Percentiles rank a stretch among this genome's conserved stretches.
These are phyloP conservation scores for Botrytis byssoidea DNA, from an alignment of 2,329 filamentous ascomycete species.

Conservation along the genomic window DNA sequence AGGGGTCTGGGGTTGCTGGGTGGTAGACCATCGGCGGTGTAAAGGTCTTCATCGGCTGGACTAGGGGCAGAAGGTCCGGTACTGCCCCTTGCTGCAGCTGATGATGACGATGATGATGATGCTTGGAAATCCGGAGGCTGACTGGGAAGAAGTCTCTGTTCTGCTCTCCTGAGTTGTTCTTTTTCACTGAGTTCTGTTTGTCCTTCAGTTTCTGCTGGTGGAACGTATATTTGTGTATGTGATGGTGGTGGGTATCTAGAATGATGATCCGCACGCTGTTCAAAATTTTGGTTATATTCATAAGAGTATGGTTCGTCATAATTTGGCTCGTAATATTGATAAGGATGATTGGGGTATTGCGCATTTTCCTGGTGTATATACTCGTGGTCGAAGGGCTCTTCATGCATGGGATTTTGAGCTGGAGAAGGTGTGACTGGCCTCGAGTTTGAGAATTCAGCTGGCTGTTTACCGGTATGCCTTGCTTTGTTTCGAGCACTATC, in stretches of 20 bases:
- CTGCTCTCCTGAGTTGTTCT: constrained; percentile 72
- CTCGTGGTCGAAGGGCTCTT: constrained; percentile 26
- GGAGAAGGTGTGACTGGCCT: constrained; percentile 23
- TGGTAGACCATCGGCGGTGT: constrained; percentile 48
- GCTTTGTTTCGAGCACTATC: constrained; percentile 57
- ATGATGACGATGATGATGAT: constrained; percentile 43
- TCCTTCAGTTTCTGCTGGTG: constrained; percentile 57
- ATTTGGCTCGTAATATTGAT: constrained; percentile 38
- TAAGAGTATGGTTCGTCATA: constrained; percentile 36
- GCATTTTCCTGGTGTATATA: constrained; percentile 18
- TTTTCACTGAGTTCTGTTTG: constrained; percentile 75
- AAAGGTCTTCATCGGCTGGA: constrained; percentile 47
- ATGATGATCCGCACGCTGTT: constrained; percentile 40
- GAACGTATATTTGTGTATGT: constrained; percentile 51
- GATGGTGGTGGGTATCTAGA: constrained; percentile 33
- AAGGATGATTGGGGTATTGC: constrained; percentile 37
- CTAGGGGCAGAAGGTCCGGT: constrained; percentile 46
- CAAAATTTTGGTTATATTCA: constrained; percentile 32
- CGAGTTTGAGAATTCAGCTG: constrained; percentile 28
- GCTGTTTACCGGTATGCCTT: constrained; percentile 30
- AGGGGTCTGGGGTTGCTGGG: constrained; percentile 23
- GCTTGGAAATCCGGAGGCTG: constrained; percentile 58
- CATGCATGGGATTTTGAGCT: constrained; percentile 30
- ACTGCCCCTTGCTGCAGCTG: constrained; percentile 27
- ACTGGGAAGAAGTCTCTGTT: constrained; percentile 78